Evolutionary conservation across 2,329 filamentous ascomycete species (phyloP).

Genomic region (Epichloe sibirici): DNA sequence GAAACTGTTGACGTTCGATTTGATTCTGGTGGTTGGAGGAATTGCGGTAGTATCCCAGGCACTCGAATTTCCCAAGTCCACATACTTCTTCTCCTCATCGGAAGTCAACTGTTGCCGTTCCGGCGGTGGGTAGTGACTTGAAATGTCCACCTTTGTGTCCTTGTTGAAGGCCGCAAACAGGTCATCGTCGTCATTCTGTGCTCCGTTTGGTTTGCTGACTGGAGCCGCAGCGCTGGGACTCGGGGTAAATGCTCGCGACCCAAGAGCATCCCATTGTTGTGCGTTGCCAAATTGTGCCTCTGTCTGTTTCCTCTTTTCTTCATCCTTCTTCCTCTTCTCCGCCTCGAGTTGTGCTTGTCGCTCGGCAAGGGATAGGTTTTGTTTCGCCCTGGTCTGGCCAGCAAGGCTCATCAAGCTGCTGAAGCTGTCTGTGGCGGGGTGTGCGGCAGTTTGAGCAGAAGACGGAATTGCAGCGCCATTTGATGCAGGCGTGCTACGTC

Average conservation of each 20-base stretch:
- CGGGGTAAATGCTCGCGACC: conserved; percentile 35
- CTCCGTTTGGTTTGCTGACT: conserved; percentile 8
- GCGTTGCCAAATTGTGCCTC: conserved; percentile 68
- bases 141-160: conserved; percentile 53
- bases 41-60: conserved; percentile 32
- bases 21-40: conserved; percentile 7
- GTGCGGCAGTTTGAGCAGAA: conserved; percentile 33
- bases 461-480: conserved; percentile 30
- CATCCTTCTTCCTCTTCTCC: conserved; percentile 60
- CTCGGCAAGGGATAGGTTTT: conserved; percentile 67
- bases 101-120: conserved; percentile 33
- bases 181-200: conserved; percentile 38
- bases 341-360: conserved; percentile 56
- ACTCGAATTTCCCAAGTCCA: conserved; percentile 41
- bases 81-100: conserved; percentile 23
- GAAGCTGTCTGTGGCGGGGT: conserved; percentile 58
- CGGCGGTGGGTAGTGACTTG: conserved; percentile 50
- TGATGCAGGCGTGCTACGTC: conserved; percentile 41
- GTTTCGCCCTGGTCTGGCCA: conserved; percentile 39
- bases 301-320: conserved; percentile 56
- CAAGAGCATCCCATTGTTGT: conserved; percentile 66
- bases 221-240: conserved; percentile 18
- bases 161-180: conserved; percentile 56
- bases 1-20: conserved; percentile 22
- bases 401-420: conserved; percentile 58